Evolutionary conservation across 208 protist species (phyloP), one percentile per base, ranked within the genome.

Genomic region (Crithidia mellificae): DNA sequence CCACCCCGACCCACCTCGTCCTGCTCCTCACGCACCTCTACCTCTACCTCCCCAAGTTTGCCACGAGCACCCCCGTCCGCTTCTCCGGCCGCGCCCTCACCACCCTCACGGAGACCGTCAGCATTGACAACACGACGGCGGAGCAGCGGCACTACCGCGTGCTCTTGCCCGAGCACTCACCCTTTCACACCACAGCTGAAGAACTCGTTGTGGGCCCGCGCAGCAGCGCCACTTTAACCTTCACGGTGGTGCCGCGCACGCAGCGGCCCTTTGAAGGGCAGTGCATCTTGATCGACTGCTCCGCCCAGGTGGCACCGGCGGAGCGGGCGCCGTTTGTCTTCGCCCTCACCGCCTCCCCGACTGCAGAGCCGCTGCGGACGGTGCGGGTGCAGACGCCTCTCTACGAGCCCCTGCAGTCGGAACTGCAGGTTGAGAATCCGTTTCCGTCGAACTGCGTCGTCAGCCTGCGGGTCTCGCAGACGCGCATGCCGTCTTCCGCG

Each of bases 31-130:
- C 83, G 3, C 88, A 82, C 63, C 87, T 98, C 47, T 95, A 90
- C 63, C 53, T 80, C 19, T 84, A 80, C 63, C 76, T 98, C 51
- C 92, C 92, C 12, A 81, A 85, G 44, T 98, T 84, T 30, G 56
- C 54, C 17, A 78, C 86, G 14, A 62, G 76, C 39, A 69, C 84
- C 5, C 82, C 77, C 2, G 72, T 98, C 19, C 46, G 76, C 15
- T 94, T 98, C 50, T 68, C 87, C 38, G 92, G 94, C 20, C 84
- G 84, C 58, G 73, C 97, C 32, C 87, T 95, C 22, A 80, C 90
- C 20, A 56, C 67, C 11, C 82, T 96, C 41, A 79, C 74, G 9
- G 89, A 91, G 61, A 63, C 74, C 1, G 62, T 98, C 41, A 88
- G 95, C 55, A 66, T 98, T 22, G 69, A 50, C 30, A 98, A 98